Conservation (phyloP, 2,329 filamentous ascomycete species). For the Colletotrichum euphorbiae region DNA sequence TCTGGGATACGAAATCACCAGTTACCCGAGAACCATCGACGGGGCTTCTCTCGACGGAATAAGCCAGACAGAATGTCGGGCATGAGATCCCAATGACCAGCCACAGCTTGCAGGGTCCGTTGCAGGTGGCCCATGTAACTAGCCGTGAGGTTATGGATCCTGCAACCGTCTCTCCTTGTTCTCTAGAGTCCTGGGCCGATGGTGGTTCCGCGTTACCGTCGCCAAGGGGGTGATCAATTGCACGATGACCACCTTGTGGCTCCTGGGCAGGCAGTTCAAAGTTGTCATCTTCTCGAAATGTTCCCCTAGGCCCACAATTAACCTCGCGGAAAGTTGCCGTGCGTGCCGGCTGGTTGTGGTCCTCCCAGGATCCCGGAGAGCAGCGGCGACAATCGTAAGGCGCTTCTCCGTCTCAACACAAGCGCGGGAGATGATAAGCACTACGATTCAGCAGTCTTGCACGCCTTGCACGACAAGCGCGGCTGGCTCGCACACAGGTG, state of each 20-base stretch:
- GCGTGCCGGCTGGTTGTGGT: slow-evolving; percentile 10
- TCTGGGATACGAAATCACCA: slow-evolving; percentile 7
- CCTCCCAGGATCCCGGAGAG: slow-evolving; percentile 9
- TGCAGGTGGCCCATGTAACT: slow-evolving; percentile 19
- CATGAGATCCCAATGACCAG: slow-evolving; percentile 20
- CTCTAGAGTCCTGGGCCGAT: not conserved
- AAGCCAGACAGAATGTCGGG: slow-evolving; percentile 24
- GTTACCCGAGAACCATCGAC: no score
- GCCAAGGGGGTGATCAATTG: slow-evolving; percentile 6
- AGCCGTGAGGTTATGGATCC: slow-evolving; percentile 2
- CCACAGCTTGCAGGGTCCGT: slow-evolving; percentile 4
- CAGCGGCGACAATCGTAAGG: slow-evolving; percentile 21
- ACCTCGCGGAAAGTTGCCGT: slow-evolving; percentile 2
- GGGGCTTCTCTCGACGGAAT: not conserved
- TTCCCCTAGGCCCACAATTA: slow-evolving; percentile 1
- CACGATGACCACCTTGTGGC: slow-evolving; percentile 17
- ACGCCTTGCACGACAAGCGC: slow-evolving; percentile 33
- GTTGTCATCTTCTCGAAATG: not conserved
- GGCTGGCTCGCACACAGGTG: slow-evolving; percentile 7
- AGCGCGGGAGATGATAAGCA: slow-evolving; percentile 34
- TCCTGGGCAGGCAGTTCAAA: not conserved
- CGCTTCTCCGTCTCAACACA: slow-evolving; percentile 33
- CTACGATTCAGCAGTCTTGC: slow-evolving; percentile 24
- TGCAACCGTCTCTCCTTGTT: not conserved
- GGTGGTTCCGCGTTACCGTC: slow-evolving; percentile 24